A percentile compares a stretch with the other conserved stretches of the same genome.
Evolutionary conservation across 768 basidiomycete genomes (phyloP).

Genomic region (Russula emetica): DNA sequence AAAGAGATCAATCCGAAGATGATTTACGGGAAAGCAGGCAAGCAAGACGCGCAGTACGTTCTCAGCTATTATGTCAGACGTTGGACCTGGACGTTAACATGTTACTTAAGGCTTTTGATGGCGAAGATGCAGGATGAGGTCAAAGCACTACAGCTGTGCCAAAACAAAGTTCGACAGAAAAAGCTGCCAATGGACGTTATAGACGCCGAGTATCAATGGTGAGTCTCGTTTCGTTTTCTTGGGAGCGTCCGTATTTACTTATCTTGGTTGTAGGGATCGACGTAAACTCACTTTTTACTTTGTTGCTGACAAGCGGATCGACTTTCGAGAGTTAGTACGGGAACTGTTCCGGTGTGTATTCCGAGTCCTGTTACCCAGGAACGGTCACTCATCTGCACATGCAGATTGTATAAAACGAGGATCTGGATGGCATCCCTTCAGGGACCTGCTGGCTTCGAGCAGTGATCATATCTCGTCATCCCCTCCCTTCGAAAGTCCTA

Average conservation of each 20-base stretch:
- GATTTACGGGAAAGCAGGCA: constrained; percentile 85
- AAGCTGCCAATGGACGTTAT: constrained; percentile 98
- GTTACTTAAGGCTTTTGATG: constrained; percentile 53
- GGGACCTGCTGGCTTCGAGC: constrained; percentile 43
- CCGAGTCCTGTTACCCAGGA: not conserved
- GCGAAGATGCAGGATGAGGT: constrained; percentile 87
- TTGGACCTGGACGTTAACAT: constrained; percentile 14
- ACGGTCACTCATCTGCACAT: not conserved
- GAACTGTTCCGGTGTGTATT: constrained; percentile 78
- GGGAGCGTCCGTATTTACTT: not conserved
- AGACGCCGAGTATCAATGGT: constrained; percentile 99
- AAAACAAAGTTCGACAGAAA: constrained; percentile 88
- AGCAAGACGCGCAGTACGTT: constrained; percentile 75
- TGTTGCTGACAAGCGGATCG: constrained; percentile 90
- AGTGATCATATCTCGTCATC: constrained; percentile 32
- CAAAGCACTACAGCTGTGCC: constrained; percentile 87
- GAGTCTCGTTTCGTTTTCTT: constrained; percentile 29
- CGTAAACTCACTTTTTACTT: constrained; percentile 99
- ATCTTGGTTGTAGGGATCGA: constrained; percentile 67
- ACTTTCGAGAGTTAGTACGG: constrained; percentile 93
- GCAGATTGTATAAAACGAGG: constrained; percentile 84
- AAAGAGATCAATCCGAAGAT: constrained; percentile 97
- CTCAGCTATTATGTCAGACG: constrained; percentile 18
- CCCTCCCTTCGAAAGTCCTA: not conserved
- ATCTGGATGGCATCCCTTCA: constrained; percentile 93